Evolutionary conservation across 2,329 filamentous ascomycete genomes (phyloP).

Genomic region (Ceratocystiopsis sp.): DNA sequence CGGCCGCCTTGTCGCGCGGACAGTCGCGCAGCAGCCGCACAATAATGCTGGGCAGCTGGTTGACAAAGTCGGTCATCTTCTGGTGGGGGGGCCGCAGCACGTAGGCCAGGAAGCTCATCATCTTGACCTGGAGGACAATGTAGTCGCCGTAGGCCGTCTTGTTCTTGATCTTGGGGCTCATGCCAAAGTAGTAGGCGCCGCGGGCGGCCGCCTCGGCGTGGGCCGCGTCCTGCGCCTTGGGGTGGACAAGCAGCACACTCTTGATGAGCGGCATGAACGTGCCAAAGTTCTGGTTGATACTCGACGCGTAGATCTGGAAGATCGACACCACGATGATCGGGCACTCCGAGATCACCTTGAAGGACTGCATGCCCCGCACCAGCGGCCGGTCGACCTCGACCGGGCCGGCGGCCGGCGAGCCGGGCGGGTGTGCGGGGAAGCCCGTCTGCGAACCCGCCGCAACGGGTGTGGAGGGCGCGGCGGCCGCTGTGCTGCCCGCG

Average conservation of each 20-base stretch:
- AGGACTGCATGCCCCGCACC: constrained; percentile 91
- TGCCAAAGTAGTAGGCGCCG: constrained; percentile 74
- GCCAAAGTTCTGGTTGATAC: constrained; percentile 57
- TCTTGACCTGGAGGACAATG: constrained; percentile 95
- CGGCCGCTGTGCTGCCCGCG: neutral
- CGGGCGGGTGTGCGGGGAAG: constrained; percentile 49
- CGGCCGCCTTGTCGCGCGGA: constrained; percentile 81
- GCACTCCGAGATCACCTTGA: constrained; percentile 95
- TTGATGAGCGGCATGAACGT: constrained; percentile 90
- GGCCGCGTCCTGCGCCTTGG: constrained; percentile 81
- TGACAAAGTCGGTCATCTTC: constrained; percentile 75
- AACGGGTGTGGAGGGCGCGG: constrained; percentile 19
- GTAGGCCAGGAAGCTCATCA: constrained; percentile 96
- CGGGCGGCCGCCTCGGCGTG: constrained; percentile 69
- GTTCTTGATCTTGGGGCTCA: constrained; percentile 87
- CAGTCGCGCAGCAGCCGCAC: constrained; percentile 87
- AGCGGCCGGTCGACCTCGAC: constrained; percentile 69
- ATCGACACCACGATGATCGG: constrained; percentile 98
- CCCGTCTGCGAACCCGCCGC: constrained; percentile 44
- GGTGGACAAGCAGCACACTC: constrained; percentile 71
- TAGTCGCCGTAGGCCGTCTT: constrained; percentile 91
- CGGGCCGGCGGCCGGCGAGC: constrained; percentile 71
- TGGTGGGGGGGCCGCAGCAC: constrained; percentile 74
- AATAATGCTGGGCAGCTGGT: constrained; percentile 71
- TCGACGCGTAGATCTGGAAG: constrained; percentile 72